Percentiles rank a stretch among this genome's conserved stretches.
phyloP scores from a whole-genome alignment of 2,329 filamentous ascomycete species.

The Cladosporium phlei region DNA sequence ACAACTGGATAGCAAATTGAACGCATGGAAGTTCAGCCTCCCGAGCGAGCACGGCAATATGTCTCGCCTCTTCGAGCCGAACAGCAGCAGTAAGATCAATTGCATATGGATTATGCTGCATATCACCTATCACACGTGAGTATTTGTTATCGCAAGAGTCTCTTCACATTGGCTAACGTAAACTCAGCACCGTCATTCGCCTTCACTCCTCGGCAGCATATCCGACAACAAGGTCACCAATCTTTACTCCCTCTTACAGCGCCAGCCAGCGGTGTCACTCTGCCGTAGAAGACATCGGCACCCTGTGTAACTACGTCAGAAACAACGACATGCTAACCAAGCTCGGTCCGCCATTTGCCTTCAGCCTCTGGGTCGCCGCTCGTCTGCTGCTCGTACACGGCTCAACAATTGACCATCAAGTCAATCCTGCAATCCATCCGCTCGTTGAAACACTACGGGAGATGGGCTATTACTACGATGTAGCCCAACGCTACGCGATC shows the following conservation, averaged over 20 bases:
- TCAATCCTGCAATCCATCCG: conserved; percentile 73
- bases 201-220: conserved; percentile 90
- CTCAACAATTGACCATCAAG: conserved; percentile 78
- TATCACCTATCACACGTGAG: conserved; percentile 77
- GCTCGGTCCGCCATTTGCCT: conserved; percentile 85
- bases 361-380: conserved; percentile 87
- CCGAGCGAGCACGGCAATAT: conserved; percentile 82
- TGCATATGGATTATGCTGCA: conserved; percentile 90
- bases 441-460: conserved; percentile 77
- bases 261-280: conserved; percentile 77
- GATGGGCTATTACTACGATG: conserved; percentile 80
- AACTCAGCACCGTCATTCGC: conserved; percentile 67
- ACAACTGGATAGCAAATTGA: conserved; percentile 73
- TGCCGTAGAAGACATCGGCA: conserved; percentile 77
- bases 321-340: conserved; percentile 70
- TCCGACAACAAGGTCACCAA: conserved; percentile 78
- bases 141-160: conserved; percentile 13
- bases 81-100: conserved; percentile 62
- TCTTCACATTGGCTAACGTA: neutral
- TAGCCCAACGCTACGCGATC: conserved; percentile 74
- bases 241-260: conserved; percentile 83
- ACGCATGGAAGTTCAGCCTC: conserved; percentile 77
- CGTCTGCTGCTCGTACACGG: conserved; percentile 83
- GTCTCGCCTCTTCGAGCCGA: conserved; percentile 65
- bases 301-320: conserved; percentile 72